phyloP scores from a whole-genome alignment of 805 yeast genomes.

The Monosporozyma aquatica region DNA sequence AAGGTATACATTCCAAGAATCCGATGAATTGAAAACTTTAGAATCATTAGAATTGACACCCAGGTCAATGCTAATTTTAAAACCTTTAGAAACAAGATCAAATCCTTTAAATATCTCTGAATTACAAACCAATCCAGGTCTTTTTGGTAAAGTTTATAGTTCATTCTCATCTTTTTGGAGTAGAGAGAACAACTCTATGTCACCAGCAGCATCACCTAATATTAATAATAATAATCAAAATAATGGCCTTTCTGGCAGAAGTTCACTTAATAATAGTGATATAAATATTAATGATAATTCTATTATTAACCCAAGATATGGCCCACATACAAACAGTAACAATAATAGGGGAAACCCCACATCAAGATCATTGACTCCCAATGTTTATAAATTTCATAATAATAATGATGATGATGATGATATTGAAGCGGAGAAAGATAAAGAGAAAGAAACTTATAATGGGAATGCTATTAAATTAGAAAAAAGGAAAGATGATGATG shows the following conservation, averaged over 20 bases:
- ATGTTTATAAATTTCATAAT: conserved; percentile 25
- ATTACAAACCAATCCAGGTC: conserved; percentile 23
- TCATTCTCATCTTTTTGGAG: conserved; percentile 32
- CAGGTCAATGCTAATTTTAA: conserved; percentile 64
- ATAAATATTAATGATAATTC: conserved; percentile 1
- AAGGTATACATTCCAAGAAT: conserved; percentile 50
- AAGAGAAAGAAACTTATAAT: conserved; percentile 43
- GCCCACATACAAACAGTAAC: background rate
- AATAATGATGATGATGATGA: conserved; percentile 17
- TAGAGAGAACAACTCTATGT: background rate
- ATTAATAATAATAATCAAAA: background rate
- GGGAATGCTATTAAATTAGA: conserved; percentile 48
- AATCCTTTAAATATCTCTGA: conserved; percentile 22
- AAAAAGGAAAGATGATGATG: conserved; percentile 34
- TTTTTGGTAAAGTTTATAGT: conserved; percentile 27
- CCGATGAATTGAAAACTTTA: conserved; percentile 51
- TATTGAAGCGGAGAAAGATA: conserved; percentile 20
- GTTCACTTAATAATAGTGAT: conserved; percentile 11
- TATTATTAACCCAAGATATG: background rate
- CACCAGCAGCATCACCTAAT: background rate
- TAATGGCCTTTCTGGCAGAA: background rate
- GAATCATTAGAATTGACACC: conserved; percentile 52
- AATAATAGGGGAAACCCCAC: no score
- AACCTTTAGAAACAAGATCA: conserved; percentile 39
- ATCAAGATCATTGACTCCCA: conserved; percentile 28